A percentile compares a stretch with the other conserved stretches of the same genome.
These are phyloP conservation scores for Pilobolus umbonatus DNA, from an alignment of 192 early-diverging fungal species.

Conservation along the genomic window DNA sequence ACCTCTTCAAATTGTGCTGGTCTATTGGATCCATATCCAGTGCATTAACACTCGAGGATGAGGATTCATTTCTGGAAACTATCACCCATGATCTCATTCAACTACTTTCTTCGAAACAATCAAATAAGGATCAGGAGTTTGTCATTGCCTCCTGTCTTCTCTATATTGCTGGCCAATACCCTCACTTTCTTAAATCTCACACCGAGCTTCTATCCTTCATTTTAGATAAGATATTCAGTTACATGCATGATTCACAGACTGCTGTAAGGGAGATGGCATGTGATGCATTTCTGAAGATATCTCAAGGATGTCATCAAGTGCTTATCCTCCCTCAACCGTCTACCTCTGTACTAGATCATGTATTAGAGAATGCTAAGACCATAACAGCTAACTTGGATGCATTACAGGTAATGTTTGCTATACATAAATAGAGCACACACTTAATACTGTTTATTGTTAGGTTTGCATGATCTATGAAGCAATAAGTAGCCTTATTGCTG, in stretches of 20 bases:
- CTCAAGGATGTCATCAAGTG: constrained; percentile 18
- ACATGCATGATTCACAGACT: constrained; percentile 13
- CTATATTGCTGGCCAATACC: constrained; percentile 25
- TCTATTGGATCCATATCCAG: constrained; percentile 10
- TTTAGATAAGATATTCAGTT: constrained; percentile 8
- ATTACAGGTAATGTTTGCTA: constrained; percentile 3
- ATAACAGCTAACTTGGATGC: constrained; percentile 9
- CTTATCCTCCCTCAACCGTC: not conserved
- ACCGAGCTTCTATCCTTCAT: constrained; percentile 13
- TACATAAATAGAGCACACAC: not conserved
- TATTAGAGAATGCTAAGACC: constrained; percentile 2
- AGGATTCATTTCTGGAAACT: constrained; percentile 5
- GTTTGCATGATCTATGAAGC: constrained; percentile 20
- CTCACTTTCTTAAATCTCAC: constrained; percentile 17
- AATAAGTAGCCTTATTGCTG: constrained; percentile 15
- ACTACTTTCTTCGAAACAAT: not conserved
- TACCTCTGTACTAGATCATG: constrained; percentile 6
- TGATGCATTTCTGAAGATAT: constrained; percentile 22
- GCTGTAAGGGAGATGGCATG: constrained; percentile 22
- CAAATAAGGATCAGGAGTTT: not conserved
- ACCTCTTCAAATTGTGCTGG: constrained; percentile 10
- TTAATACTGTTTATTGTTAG: no score
- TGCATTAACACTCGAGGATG: not conserved
- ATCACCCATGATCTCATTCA: not conserved
- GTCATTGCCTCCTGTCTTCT: constrained; percentile 19